phyloP scores from a whole-genome alignment of 306 rosid genomes.

The Medicago lupulina region DNA sequence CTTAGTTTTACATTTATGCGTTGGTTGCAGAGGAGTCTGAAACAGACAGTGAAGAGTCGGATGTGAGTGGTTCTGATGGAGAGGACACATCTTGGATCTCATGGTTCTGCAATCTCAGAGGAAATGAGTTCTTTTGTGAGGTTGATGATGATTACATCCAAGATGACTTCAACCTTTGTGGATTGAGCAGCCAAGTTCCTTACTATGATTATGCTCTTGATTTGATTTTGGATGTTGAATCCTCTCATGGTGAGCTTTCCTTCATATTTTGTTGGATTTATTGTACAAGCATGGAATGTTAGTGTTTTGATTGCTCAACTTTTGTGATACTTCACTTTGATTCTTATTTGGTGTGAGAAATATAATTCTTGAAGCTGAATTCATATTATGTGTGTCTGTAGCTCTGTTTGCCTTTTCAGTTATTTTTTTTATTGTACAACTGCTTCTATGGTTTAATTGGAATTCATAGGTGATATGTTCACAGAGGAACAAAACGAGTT shows the following conservation, averaged over 20 bases:
- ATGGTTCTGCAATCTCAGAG: conserved; percentile 98
- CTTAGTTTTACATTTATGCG: conserved; percentile 33
- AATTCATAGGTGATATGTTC: conserved; percentile 86
- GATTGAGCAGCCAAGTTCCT: conserved; percentile 98
- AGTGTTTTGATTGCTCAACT: not conserved
- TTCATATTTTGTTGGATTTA: conserved; percentile 12
- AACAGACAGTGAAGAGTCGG: conserved; percentile 95
- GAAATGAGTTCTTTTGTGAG: conserved; percentile 97
- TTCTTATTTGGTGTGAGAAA: not conserved
- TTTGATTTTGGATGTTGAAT: conserved; percentile 95
- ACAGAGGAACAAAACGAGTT: conserved; percentile 98
- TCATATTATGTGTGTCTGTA: conserved; percentile 12
- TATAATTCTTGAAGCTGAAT: not conserved
- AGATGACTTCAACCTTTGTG: conserved; percentile 96
- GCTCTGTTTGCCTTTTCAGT: conserved; percentile 6
- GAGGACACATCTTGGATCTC: conserved; percentile 99
- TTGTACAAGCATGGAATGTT: not conserved
- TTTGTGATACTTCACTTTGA: not conserved
- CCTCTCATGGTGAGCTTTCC: conserved; percentile 82
- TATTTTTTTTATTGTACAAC: conserved; percentile 8
- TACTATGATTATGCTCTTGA: conserved; percentile 99
- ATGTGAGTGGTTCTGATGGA: conserved; percentile 97
- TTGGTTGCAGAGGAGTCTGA: conserved; percentile 86
- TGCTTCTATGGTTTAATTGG: conserved; percentile 24
- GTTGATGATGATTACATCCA: conserved; percentile 98